These are phyloP conservation scores for Fagus sylvatica DNA, from an alignment of 306 rosid genomes.

Conservation along the genomic window DNA sequence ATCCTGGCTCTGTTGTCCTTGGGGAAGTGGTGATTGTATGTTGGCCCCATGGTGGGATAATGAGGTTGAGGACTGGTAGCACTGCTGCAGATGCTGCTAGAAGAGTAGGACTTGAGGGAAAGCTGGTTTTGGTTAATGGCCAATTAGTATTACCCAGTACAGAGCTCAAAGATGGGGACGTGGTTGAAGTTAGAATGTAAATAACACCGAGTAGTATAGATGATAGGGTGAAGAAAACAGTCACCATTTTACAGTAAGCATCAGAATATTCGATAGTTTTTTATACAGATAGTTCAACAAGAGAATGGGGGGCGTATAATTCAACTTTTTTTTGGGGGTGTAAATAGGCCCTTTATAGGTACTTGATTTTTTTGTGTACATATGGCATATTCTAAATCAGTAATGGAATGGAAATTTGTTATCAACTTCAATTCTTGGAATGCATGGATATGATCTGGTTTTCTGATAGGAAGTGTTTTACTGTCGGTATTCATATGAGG, in stretches of 20 bases:
- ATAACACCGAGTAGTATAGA: slow-evolving; percentile 27
- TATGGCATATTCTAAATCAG: too few relatives aligned
- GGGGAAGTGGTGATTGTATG: slow-evolving; percentile 88
- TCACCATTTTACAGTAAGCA: not conserved
- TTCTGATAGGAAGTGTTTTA: too few relatives aligned
- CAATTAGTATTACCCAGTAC: slow-evolving; percentile 76
- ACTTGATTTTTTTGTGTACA: not conserved
- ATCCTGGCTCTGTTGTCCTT: slow-evolving; percentile 41
- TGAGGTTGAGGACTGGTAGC: slow-evolving; percentile 84
- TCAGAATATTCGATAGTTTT: not conserved
- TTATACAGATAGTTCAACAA: not conserved
- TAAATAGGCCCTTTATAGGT: not conserved
- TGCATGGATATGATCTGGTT: too few relatives aligned
- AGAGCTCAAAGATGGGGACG: slow-evolving; percentile 87
- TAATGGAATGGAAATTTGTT: too few relatives aligned
- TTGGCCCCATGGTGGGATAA: slow-evolving; percentile 85
- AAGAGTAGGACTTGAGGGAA: slow-evolving; percentile 85
- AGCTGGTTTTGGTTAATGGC: slow-evolving; percentile 79
- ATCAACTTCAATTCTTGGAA: too few relatives aligned
- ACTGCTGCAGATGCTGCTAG: slow-evolving; percentile 96
- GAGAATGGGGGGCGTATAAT: not conserved
- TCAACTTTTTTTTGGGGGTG: not conserved
- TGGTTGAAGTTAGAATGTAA: slow-evolving; percentile 82
- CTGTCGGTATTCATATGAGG: too few relatives aligned
- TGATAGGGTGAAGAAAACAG: slow-evolving; percentile 10